Base-by-base conservation (phyloP, 2,329 filamentous ascomycete species). In the Aspergillus thermomutatus region DNA sequence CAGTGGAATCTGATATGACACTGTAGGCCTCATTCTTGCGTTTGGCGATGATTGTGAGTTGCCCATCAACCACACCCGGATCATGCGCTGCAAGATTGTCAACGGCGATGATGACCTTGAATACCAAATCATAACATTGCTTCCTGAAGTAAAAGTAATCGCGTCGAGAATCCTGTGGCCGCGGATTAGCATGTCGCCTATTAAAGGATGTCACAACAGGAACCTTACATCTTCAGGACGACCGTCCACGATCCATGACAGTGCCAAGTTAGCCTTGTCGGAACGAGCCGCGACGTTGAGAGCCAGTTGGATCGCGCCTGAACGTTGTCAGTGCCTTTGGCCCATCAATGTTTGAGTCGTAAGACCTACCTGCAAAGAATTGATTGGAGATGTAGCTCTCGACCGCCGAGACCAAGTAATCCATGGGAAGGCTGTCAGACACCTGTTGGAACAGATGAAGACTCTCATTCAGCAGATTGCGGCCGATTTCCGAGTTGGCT, bases 1-100 rank as follows among this genome's bases (percentile, higher is more conserved):
- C 94, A 14, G 88, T 84, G 0, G 93, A 96, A 57, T 83, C 84
- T 69, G 95, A 91, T 65, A 99, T 92, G 2, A 97, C 90, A 47
- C 87, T 85, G 74, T 97, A 96, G 0, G 94, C 93, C 76, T 99
- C 93, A 50, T 86, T 84, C 62, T 90, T 85, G 72, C 94, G 91
- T 49, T 87, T 92, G 1, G 87, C 86, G 21, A 90, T 84, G 11
- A 91, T 74, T 0, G 91, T 92, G 51, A 85, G 83, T 63, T 89
- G 86, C 19, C 92, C 92, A 66, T 97, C 92, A 34, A 92, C 76
- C 55, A 86, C 80, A 56, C 91, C 87, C 0, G 90, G 89, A 64
- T 91, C 87, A 19, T 80, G 77, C 54, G 81, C 85, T 2, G 87
- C 87, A 10, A 86, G 86, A 2, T 80, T 78, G 68, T 99, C 95